Evolutionary conservation across 495 filamentous ascomycete species (phyloP).

Genomic region (Talaromyces thailandensis): DNA sequence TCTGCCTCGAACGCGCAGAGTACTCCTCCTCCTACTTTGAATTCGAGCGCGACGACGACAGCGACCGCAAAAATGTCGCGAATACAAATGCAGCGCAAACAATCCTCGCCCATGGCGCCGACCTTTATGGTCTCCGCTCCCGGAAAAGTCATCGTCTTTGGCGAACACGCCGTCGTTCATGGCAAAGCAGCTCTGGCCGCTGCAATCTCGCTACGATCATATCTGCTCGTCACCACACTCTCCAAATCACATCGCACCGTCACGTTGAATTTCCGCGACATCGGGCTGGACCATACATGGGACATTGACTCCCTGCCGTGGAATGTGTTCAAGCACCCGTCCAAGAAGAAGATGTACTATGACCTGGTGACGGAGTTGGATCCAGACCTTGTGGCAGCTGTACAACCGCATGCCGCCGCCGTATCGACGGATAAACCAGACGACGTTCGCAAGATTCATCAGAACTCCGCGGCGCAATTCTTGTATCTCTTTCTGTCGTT

Average conservation of each 20-base stretch:
- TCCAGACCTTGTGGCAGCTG: slow-evolving; percentile 56
- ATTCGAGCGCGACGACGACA: background rate
- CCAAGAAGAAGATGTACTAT: slow-evolving; percentile 76
- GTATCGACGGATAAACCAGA: slow-evolving; percentile 50
- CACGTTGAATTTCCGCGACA: slow-evolving; percentile 70
- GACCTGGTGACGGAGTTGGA: slow-evolving; percentile 66
- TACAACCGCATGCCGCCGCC: slow-evolving; percentile 56
- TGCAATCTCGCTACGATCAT: slow-evolving; percentile 77
- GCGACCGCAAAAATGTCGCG: background rate
- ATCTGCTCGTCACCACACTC: slow-evolving; percentile 72
- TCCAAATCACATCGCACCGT: slow-evolving; percentile 67
- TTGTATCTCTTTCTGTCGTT: slow-evolving; percentile 77
- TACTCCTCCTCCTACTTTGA: background rate
- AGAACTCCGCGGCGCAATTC: slow-evolving; percentile 64
- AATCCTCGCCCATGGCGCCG: slow-evolving; percentile 55
- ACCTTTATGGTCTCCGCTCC: slow-evolving; percentile 86
- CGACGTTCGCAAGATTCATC: slow-evolving; percentile 59
- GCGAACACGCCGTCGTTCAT: slow-evolving; percentile 81
- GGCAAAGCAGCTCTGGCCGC: slow-evolving; percentile 85
- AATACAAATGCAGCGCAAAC: slow-evolving; percentile 17
- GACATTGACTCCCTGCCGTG: slow-evolving; percentile 76
- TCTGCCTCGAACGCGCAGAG: background rate
- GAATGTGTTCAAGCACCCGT: slow-evolving; percentile 55
- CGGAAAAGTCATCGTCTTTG: slow-evolving; percentile 83
- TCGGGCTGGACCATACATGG: slow-evolving; percentile 71